Conservation (phyloP, 1,284 basidiomycete species). For the Sanghuangporus weigelae region DNA sequence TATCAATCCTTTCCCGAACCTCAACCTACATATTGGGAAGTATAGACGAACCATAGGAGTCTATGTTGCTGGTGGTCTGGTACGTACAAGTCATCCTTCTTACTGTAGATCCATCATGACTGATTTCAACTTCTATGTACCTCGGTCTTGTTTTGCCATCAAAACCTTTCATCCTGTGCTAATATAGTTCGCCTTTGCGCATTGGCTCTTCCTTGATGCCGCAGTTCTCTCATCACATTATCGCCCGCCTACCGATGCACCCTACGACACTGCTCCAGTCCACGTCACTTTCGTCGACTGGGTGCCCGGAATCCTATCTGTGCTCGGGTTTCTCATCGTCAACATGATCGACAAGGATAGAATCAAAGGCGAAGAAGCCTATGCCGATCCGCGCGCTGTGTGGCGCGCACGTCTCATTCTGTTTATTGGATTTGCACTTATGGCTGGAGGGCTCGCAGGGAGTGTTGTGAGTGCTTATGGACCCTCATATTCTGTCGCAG, state of each 20-base stretch:
- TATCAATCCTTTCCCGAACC: constrained; percentile 63
- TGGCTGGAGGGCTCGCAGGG: constrained; percentile 94
- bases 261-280: constrained; percentile 71
- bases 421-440: constrained; percentile 94
- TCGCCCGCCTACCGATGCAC: constrained; percentile 63
- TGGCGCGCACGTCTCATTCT: constrained; percentile 88
- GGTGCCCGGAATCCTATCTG: constrained; percentile 92
- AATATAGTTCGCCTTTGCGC: constrained; percentile 82
- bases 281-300: constrained; percentile 92
- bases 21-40: constrained; percentile 46
- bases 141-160: constrained; percentile 4
- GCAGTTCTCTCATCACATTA: constrained; percentile 84
- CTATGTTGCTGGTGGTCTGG: constrained; percentile 87
- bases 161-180: background rate
- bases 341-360: constrained; percentile 95
- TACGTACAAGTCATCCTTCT: constrained; percentile 37
- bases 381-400: constrained; percentile 76
- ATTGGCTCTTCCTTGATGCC: constrained; percentile 96
- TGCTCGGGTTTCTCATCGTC: constrained; percentile 89
- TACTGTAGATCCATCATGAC: background rate
- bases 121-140: constrained; percentile 9
- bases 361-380: constrained; percentile 76
- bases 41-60: constrained; percentile 82
- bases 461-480: constrained; percentile 67
- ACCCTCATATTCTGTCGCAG: constrained; percentile 1